These are phyloP conservation scores for Raphanus hybrid DNA, from an alignment of 441 rosid species.

Conservation along the genomic window DNA sequence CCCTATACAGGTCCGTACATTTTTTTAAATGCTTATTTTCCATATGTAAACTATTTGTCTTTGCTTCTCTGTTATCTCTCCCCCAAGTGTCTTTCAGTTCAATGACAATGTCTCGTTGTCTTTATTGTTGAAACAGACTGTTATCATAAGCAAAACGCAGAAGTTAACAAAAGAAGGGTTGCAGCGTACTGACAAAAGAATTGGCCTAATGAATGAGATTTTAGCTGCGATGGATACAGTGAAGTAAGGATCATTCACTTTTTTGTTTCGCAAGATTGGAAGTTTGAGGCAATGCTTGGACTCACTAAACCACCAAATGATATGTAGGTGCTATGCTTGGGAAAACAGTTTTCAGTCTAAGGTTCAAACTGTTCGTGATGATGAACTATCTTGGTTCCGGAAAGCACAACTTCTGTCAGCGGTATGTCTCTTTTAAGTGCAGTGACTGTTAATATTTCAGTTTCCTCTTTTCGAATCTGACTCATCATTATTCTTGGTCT, in stretches of 20 bases:
- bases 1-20: constrained; percentile 79
- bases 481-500: constrained; percentile 36
- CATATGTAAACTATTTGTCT: not conserved
- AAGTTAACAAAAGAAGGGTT: constrained; percentile 94
- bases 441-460: constrained; percentile 23
- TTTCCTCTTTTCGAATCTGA: constrained; percentile 27
- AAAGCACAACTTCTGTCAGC: constrained; percentile 86
- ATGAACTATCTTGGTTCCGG: constrained; percentile 97
- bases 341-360: too few relatives aligned
- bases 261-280: too few relatives aligned
- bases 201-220: constrained; percentile 98
- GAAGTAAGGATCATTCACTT: too few relatives aligned
- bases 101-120: not conserved
- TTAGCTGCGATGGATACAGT: constrained; percentile 99
- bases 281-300: too few relatives aligned
- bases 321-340: too few relatives aligned
- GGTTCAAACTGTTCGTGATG: constrained; percentile 53
- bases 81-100: constrained; percentile 8
- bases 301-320: too few relatives aligned
- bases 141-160: constrained; percentile 91
- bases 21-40: not conserved
- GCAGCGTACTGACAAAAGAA: constrained; percentile 97
- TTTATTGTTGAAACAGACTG: constrained; percentile 60
- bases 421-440: constrained; percentile 50
- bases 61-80: not conserved